Evolutionary conservation across 768 basidiomycete species (phyloP).

Genomic region (Trametes punicea): DNA sequence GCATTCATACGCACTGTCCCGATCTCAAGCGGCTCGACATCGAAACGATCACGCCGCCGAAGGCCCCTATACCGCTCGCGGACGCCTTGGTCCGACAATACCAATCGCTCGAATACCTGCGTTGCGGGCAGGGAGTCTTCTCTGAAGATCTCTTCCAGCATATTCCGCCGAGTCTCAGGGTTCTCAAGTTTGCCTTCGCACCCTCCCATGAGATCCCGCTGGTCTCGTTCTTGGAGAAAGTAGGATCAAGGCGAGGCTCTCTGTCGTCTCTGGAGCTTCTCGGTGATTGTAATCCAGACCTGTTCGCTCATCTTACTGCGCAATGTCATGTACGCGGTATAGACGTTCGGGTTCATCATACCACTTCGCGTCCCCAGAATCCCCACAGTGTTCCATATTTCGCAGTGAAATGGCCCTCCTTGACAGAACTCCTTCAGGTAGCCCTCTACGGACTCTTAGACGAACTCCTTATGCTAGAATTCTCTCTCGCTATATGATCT

Average conservation of each 20-base stretch:
- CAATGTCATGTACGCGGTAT: neutral
- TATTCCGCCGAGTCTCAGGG: neutral
- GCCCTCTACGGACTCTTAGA: too few species aligned
- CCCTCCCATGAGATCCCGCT: neutral
- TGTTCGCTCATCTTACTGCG: neutral
- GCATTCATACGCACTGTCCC: neutral
- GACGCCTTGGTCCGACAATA: neutral
- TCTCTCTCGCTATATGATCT: too few species aligned
- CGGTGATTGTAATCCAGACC: neutral
- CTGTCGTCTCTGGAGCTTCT: neutral
- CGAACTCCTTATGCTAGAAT: too few species aligned
- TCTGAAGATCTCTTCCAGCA: neutral
- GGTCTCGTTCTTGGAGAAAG: neutral
- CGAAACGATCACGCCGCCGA: neutral
- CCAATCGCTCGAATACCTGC: neutral
- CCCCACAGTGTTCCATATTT: neutral
- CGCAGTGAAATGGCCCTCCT: too few species aligned
- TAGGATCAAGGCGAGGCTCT: too few species aligned
- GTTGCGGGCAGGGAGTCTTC: neutral
- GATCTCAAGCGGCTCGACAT: constrained; percentile 4
- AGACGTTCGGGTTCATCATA: neutral
- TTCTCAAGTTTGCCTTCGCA: neutral
- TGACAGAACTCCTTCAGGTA: too few species aligned
- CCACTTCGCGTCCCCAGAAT: too few species aligned
- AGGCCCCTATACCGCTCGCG: neutral